Conservation (phyloP, 805 yeast species). For the Blastobotrys chiropterorum region DNA sequence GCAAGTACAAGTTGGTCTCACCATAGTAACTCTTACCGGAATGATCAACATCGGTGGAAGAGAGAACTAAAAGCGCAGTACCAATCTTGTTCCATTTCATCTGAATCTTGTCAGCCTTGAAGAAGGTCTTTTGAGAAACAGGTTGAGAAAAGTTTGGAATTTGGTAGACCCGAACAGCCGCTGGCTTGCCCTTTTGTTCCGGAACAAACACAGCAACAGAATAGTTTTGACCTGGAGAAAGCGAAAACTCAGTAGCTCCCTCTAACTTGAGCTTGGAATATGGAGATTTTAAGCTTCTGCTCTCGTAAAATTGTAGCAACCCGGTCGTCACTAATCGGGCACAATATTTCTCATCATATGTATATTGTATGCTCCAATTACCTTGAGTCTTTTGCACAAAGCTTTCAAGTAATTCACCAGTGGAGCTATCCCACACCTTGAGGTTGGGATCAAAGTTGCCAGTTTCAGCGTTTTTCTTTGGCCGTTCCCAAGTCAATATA, state of each 20-base stretch:
- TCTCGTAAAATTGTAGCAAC: constrained; percentile 57
- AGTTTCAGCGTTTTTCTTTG: constrained; percentile 58
- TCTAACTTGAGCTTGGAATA: constrained; percentile 51
- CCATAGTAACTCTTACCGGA: constrained; percentile 95
- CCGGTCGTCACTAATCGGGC: constrained; percentile 57
- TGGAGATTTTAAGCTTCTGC: constrained; percentile 37
- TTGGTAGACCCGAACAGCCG: constrained; percentile 76
- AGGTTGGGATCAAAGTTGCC: constrained; percentile 79
- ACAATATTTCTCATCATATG: constrained; percentile 68
- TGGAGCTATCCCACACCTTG: constrained; percentile 57
- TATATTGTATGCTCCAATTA: constrained; percentile 88
- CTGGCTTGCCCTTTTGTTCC: constrained; percentile 83
- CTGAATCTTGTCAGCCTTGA: constrained; percentile 91
- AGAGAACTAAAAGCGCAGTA: constrained; percentile 86
- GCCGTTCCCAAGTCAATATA: constrained; percentile 86
- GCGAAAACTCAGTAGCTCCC: constrained; percentile 50
- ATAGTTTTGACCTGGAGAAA: constrained; percentile 86
- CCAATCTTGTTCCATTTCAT: constrained; percentile 93
- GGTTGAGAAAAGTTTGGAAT: constrained; percentile 72
- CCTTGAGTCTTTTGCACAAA: constrained; percentile 77
- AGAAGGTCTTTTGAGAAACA: constrained; percentile 78
- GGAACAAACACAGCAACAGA: constrained; percentile 87
- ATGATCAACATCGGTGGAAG: constrained; percentile 93
- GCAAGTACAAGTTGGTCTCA: constrained; percentile 82
- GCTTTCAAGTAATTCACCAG: constrained; percentile 45